Evolutionary conservation across 108 stramenopile genomes (phyloP).

Genomic region (Cyclostephanos tholiformis): DNA sequence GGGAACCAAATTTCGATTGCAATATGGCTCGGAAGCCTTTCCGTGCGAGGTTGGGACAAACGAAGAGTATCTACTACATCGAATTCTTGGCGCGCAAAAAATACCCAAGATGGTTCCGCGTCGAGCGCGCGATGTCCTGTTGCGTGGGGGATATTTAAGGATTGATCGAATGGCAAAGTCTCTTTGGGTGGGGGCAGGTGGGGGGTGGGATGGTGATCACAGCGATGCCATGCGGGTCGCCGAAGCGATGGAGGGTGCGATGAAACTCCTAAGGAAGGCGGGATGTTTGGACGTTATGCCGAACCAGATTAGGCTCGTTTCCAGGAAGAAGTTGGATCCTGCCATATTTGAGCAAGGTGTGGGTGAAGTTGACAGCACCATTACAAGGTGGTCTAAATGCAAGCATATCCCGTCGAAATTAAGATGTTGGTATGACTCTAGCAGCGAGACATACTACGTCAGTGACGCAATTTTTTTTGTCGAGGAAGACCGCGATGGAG

Average conservation of each 20-base stretch:
- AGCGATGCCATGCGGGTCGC: slow-evolving; percentile 23
- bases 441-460: slow-evolving; percentile 29
- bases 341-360: slow-evolving; percentile 2
- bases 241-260: slow-evolving; percentile 45
- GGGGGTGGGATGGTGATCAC: slow-evolving; percentile 28
- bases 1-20: slow-evolving; percentile 64
- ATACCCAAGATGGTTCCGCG: slow-evolving; percentile 62
- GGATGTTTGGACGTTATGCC: slow-evolving; percentile 61
- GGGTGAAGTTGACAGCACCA: slow-evolving; percentile 2
- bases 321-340: slow-evolving; percentile 43
- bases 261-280: slow-evolving; percentile 53
- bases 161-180: slow-evolving; percentile 34
- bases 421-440: slow-evolving; percentile 42
- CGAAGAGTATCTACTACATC: slow-evolving; percentile 62
- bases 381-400: slow-evolving; percentile 1
- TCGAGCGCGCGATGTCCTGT: slow-evolving; percentile 59
- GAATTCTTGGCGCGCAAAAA: slow-evolving; percentile 54
- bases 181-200: slow-evolving; percentile 16
- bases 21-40: slow-evolving; percentile 66
- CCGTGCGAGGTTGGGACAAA: slow-evolving; percentile 64
- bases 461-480: slow-evolving; percentile 35
- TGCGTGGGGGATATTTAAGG: slow-evolving; percentile 68
- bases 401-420: slow-evolving; percentile 17
- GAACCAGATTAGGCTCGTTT: slow-evolving; percentile 56
- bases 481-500: slow-evolving; percentile 7